phyloP scores from a whole-genome alignment of 495 filamentous ascomycete species.

The Penicillium cosmopolitanum region DNA sequence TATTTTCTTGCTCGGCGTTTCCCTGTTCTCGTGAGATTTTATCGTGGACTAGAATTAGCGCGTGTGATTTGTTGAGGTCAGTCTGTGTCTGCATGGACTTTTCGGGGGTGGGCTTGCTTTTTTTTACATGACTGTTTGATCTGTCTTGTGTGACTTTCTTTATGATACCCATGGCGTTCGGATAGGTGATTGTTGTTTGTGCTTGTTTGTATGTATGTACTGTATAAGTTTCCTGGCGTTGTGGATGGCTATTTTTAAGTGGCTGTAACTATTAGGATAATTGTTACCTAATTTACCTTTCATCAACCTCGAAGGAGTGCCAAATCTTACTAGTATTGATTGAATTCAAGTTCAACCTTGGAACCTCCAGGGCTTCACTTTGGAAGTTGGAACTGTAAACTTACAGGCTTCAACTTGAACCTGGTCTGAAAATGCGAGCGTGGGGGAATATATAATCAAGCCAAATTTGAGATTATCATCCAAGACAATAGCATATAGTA shows the following conservation, averaged over 20 bases:
- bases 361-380: too few species aligned
- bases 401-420: too few species aligned
- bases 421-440: too few species aligned
- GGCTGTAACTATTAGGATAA: too few species aligned
- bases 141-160: conserved; percentile 14
- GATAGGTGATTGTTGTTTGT: neutral
- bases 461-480: too few species aligned
- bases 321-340: too few species aligned
- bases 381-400: too few species aligned
- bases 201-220: neutral
- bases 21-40: conserved; percentile 8
- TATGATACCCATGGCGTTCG: conserved; percentile 38
- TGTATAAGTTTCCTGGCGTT: neutral
- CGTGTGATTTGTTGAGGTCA: neutral
- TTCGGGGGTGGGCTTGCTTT: conserved; percentile 1
- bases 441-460: too few species aligned
- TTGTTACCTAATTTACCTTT: too few species aligned
- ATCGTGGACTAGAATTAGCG: neutral
- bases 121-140: conserved; percentile 6
- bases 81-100: neutral
- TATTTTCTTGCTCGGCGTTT: neutral
- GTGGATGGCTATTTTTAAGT: neutral
- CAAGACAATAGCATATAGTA: too few species aligned
- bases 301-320: too few species aligned
- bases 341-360: too few species aligned